Percentiles rank a stretch among this genome's conserved stretches.
phyloP scores from a whole-genome alignment of 345 rosid genomes.

The Cardamine chenopodiifolia region DNA sequence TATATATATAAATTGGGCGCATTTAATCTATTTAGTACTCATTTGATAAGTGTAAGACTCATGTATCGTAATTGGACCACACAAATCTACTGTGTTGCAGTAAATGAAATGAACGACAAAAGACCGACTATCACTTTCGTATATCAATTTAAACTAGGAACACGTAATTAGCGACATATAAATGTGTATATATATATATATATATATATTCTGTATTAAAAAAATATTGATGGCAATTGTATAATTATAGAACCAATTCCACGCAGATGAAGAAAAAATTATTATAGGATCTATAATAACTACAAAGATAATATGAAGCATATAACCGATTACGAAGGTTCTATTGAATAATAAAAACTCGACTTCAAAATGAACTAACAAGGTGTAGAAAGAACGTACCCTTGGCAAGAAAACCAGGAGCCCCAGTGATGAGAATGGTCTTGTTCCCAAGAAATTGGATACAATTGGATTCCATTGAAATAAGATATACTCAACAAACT shows the following conservation, averaged over 20 bases:
- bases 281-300: background rate
- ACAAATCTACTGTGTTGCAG: conserved; percentile 1
- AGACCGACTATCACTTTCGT: background rate
- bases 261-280: background rate
- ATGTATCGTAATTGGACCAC: conserved; percentile 14
- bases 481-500: background rate
- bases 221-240: background rate
- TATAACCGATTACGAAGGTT: background rate
- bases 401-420: conserved; percentile 56
- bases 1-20: background rate
- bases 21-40: background rate
- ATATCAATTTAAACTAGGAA: background rate
- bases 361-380: background rate
- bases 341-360: background rate
- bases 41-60: background rate
- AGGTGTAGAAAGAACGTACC: conserved; percentile 29
- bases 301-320: background rate
- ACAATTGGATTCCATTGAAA: conserved; percentile 38
- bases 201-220: background rate
- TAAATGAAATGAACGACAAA: background rate
- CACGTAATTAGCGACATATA: background rate
- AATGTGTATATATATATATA: background rate
- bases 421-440: conserved; percentile 52
- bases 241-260: background rate
- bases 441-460: conserved; percentile 45